Evolutionary conservation across 805 yeast genomes (phyloP), one percentile per base, ranked within the genome.

Genomic region (Wickerhamiella domercqiae): DNA sequence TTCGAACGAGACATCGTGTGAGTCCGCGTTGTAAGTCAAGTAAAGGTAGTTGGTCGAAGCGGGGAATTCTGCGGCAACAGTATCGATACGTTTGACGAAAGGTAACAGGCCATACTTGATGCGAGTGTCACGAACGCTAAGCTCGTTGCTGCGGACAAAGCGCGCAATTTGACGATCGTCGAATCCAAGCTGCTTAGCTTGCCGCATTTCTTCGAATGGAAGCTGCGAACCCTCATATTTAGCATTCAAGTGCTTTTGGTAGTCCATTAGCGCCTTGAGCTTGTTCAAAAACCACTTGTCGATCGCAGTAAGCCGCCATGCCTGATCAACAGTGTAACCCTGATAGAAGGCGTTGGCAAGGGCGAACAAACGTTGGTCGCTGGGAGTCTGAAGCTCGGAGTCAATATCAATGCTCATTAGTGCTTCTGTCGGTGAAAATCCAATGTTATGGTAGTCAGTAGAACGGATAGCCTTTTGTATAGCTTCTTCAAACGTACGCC

Each of bases 11-110:
- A 90, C 73, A 62, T 87, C 98, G 48, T 79, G 77, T 25, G 78
- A 63, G 49, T 80, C 84, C 34, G 94, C 97, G 55, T 82, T 86
- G 66, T 90, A 87, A 28, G 97, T 90, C 62, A 82, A 72, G 67
- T 90, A 87, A 61, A 87, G 67, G 63, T 87, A 87, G 67, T 87
- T 87, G 51, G 98, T 87, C 64, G 60, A 70, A 35, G 96, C 95
- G 37, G 98, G 98, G 73, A 87, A 90, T 63, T 87, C 98, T 36
- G 98, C 97, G 36, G 98, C 98, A 49, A 87, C 94, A 21, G 98
- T 87, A 67, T 87, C 98, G 54, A 87, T 90, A 62, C 86, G 94
- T 62, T 87, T 87, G 44, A 84, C 96, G 56, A 79, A 81, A 49
- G 98, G 98, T 42, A 75, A 64, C 47, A 87, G 72, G 39, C 93